Evolutionary conservation across 768 basidiomycete species (phyloP).

Genomic region (Boletus sensibilis): DNA sequence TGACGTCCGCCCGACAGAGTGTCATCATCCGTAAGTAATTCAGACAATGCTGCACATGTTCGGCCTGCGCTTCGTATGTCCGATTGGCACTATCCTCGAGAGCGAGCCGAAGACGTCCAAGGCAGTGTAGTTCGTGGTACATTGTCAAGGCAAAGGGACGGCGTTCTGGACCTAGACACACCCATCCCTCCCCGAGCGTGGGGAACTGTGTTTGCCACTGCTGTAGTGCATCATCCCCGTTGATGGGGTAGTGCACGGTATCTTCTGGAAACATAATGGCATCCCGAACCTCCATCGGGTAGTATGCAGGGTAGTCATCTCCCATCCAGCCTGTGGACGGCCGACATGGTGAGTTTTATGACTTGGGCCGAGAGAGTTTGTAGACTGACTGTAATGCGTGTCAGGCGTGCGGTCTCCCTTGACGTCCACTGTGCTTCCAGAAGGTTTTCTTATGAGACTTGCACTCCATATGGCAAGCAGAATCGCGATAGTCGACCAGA

Average conservation of each 20-base stretch:
- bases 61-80: slow-evolving; percentile 16
- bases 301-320: slow-evolving; percentile 29
- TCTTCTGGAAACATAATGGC: slow-evolving; percentile 28
- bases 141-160: slow-evolving; percentile 37
- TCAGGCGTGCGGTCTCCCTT: background rate
- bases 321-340: slow-evolving; percentile 21
- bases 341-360: background rate
- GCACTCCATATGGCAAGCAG: slow-evolving; percentile 24
- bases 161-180: slow-evolving; percentile 26
- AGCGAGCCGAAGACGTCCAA: slow-evolving; percentile 30
- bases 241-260: slow-evolving; percentile 26
- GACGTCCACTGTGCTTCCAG: background rate
- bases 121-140: slow-evolving; percentile 40
- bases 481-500: slow-evolving; percentile 21
- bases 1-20: slow-evolving; percentile 47
- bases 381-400: slow-evolving; percentile 19
- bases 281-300: slow-evolving; percentile 24
- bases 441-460: slow-evolving; percentile 1
- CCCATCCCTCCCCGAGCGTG: slow-evolving; percentile 19
- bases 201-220: slow-evolving; percentile 29
- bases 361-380: background rate
- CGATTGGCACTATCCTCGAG: slow-evolving; percentile 16
- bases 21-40: slow-evolving; percentile 48
- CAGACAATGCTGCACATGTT: slow-evolving; percentile 43
- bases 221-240: slow-evolving; percentile 19